Conservation (phyloP, 2,329 filamentous ascomycete genomes). For the Fusarium sacchari region DNA sequence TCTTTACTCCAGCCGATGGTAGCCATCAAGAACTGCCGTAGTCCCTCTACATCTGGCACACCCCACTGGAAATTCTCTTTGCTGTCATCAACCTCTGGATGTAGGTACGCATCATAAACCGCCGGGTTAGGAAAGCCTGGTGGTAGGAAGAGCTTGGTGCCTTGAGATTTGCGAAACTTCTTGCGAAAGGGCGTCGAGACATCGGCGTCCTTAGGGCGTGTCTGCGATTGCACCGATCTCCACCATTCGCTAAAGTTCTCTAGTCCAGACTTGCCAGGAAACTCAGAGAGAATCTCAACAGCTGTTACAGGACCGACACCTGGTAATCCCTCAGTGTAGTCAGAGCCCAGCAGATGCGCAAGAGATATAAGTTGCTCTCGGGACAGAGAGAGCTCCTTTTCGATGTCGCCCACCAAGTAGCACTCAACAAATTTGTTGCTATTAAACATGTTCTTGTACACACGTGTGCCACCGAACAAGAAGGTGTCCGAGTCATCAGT, state of each 20-base stretch:
- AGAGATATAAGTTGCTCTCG: conserved; percentile 89
- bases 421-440: conserved; percentile 98
- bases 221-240: conserved; percentile 75
- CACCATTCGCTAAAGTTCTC: conserved; percentile 89
- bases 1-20: conserved; percentile 95
- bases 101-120: conserved; percentile 84
- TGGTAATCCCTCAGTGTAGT: conserved; percentile 92
- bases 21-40: conserved; percentile 85
- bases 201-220: conserved; percentile 72
- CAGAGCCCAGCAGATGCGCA: conserved; percentile 89
- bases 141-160: conserved; percentile 86
- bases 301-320: conserved; percentile 95
- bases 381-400: conserved; percentile 87
- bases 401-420: conserved; percentile 84
- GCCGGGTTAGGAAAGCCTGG: conserved; percentile 79
- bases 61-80: conserved; percentile 92
- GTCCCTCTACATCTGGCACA: conserved; percentile 87
- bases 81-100: conserved; percentile 85
- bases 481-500: conserved; percentile 98
- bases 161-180: conserved; percentile 85
- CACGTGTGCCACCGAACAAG: conserved; percentile 91
- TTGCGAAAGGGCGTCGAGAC: conserved; percentile 74
- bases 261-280: conserved; percentile 70
- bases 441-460: conserved; percentile 99
- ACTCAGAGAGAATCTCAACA: conserved; percentile 93